These are phyloP conservation scores for Hanseniaspora taiwanica DNA, from an alignment of 805 yeast genomes.

Conservation along the genomic window DNA sequence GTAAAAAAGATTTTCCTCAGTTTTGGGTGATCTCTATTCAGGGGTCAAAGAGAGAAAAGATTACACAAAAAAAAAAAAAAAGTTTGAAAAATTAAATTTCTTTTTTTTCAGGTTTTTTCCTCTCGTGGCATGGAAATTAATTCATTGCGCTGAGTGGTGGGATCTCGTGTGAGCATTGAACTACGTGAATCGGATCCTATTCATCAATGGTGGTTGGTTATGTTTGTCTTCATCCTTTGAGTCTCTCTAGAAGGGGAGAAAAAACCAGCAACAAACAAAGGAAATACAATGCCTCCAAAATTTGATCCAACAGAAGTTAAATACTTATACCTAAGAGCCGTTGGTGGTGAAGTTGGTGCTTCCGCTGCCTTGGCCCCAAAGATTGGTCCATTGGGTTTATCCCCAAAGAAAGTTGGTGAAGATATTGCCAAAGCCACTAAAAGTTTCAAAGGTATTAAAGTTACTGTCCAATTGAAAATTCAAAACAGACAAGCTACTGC, in stretches of 20 bases:
- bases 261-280: slow-evolving; percentile 5
- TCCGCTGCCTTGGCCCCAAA: slow-evolving; percentile 99
- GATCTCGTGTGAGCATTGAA: no score
- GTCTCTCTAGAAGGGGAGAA: background rate
- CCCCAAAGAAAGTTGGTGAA: slow-evolving; percentile 99
- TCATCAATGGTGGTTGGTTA: no score
- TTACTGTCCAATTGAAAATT: slow-evolving; percentile 94
- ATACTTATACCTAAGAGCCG: slow-evolving; percentile 97
- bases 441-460: slow-evolving; percentile 98
- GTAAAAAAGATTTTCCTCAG: no score
- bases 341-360: slow-evolving; percentile 99
- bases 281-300: slow-evolving; percentile 80
- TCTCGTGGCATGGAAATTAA: no score
- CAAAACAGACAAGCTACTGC: slow-evolving; percentile 99
- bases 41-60: no score
- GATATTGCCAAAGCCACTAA: slow-evolving; percentile 99
- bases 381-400: slow-evolving; percentile 99
- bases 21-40: no score
- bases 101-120: no score
- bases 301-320: slow-evolving; percentile 98
- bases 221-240: no score
- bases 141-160: no score
- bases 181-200: no score
- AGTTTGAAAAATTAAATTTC: no score
- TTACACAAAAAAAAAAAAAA: no score